Conservation (phyloP, 139 green algal species). For the Chlorella sp. region DNA sequence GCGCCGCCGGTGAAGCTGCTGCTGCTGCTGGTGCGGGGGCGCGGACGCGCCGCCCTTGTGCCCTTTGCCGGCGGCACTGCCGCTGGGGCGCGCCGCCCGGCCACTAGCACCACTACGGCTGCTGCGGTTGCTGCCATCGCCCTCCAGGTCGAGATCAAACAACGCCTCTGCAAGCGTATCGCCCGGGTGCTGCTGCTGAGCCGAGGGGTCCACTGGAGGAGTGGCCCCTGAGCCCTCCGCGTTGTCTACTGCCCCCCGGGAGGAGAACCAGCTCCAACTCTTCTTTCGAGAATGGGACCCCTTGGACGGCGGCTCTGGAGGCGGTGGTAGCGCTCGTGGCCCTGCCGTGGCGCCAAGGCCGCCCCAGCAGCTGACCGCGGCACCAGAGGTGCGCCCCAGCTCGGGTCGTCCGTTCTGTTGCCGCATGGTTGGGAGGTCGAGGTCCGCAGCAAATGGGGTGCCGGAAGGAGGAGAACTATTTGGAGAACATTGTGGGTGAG, state of each 20-base stretch:
- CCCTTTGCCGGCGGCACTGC: not conserved
- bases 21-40: not conserved
- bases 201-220: not conserved
- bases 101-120: not conserved
- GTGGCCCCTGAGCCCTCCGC: not conserved
- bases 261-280: not conserved
- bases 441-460: not conserved
- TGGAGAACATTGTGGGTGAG: too few relatives aligned
- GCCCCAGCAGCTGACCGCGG: not conserved
- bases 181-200: not conserved
- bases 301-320: not conserved
- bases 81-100: not conserved
- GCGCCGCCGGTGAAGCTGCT: constrained; percentile 14
- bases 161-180: not conserved
- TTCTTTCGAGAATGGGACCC: not conserved
- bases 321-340: not conserved
- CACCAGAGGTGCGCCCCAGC: not conserved
- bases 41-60: not conserved
- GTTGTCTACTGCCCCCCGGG: not conserved
- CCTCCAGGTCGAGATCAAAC: not conserved
- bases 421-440: not conserved
- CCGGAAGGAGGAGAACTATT: too few relatives aligned
- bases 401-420: not conserved
- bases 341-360: not conserved
- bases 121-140: not conserved